Base-by-base conservation (phyloP, 257 asterid genomes). In the Solanum boliviense region DNA sequence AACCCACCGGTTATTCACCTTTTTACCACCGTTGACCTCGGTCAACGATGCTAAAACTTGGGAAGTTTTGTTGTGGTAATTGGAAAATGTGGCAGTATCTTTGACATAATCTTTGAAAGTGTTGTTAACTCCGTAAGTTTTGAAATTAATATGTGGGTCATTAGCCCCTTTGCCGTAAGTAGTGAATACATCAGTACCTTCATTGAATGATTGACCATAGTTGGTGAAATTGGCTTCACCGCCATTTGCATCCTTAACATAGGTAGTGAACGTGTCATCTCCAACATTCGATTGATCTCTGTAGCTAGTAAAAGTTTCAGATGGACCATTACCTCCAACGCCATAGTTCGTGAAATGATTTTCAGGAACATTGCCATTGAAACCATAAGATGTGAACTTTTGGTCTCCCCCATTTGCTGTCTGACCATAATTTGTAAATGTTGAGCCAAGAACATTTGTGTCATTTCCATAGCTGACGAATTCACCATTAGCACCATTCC, bases 211-310 rank as follows among this genome's bases (percentile, higher is more conserved):
- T 18, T 95, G 38, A 5, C 98, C 98, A 86, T 97, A 97, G 67
- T 94, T 95, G 5, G 29, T 16, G 83, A 97, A 97, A 9, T 65
- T 73, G 3, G 92, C 82, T 16, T 86, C 76, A 16, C 92, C 95
- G 2, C 92, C 91, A 60, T 92, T 95, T 72, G 99, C 93, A 1
- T 58, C 83, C 75, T 93, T 94, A 27, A 90, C 93, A 83, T 96
- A 96, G 21, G 95, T 93, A 6, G 90, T 85, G 88, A 96, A 96
- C 4, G 84, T 83, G 89, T 96, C 99, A 90, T 93, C 98, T 3
- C 99, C 99, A 11, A 95, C 98, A 38, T 95, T 96, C 65, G 98
- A 71, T 46, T 93, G 93, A 38, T 94, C 96, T 65, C 99, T 92
- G 88, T 96, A 96, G 48, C n/a, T 91, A 7, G 48, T 87, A 93